These are phyloP conservation scores for Termitomyces heimii DNA, from an alignment of 768 basidiomycete species.

Conservation along the genomic window DNA sequence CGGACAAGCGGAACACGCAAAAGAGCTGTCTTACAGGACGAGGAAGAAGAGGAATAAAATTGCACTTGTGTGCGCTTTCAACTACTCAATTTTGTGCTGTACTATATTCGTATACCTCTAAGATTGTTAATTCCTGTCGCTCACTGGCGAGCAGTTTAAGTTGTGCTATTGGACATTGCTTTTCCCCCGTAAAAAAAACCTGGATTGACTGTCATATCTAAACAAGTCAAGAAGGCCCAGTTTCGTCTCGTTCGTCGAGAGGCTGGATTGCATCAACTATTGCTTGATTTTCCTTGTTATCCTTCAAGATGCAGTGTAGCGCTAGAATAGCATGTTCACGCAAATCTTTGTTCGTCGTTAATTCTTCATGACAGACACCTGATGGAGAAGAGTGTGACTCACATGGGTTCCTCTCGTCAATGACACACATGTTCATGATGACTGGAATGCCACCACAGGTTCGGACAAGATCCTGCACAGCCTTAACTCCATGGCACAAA, in stretches of 20 bases:
- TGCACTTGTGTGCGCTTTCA: not conserved
- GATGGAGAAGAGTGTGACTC: conserved; percentile 29
- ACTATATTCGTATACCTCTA: not conserved
- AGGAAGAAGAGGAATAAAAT: conserved; percentile 47
- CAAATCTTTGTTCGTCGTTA: conserved; percentile 47
- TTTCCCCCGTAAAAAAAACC: not conserved
- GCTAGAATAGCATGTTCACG: conserved; percentile 91
- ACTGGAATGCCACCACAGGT: conserved; percentile 69
- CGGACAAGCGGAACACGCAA: conserved; percentile 50
- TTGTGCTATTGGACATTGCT: no score
- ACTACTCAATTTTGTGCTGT: not conserved
- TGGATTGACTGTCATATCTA: not conserved
- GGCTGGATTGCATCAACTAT: conserved; percentile 72
- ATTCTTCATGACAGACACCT: conserved; percentile 5
- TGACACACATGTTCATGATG: conserved; percentile 82
- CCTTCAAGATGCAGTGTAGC: conserved; percentile 69
- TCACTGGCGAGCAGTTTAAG: not conserved
- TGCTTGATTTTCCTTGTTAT: conserved; percentile 75
- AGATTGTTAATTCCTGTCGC: not conserved
- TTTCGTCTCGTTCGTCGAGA: conserved; percentile 50
- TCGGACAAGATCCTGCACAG: conserved; percentile 72
- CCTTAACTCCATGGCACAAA: conserved; percentile 56
- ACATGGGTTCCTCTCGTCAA: conserved; percentile 94
- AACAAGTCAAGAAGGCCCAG: conserved; percentile 27
- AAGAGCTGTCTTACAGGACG: conserved; percentile 55